phyloP scores from a whole-genome alignment of 306 rosid species.

The Macrotyloma uniflorum region DNA sequence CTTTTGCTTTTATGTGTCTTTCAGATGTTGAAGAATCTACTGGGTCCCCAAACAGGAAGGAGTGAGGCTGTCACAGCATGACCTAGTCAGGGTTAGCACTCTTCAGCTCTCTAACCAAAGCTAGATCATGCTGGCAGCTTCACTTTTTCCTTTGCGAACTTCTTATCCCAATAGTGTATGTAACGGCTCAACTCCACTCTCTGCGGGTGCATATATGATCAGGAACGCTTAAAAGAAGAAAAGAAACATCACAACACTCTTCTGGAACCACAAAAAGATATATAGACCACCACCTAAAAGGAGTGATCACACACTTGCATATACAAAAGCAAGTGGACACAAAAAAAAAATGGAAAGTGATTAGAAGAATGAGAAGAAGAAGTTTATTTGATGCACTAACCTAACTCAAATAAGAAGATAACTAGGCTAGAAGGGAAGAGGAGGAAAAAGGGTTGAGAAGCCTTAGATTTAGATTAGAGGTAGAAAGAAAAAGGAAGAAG shows the following conservation, averaged over 20 bases:
- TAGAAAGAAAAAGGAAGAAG: background rate
- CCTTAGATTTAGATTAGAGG: background rate
- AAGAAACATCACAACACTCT: background rate
- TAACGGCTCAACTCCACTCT: constrained; percentile 28
- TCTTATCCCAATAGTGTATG: background rate
- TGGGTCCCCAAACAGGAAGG: constrained; percentile 77
- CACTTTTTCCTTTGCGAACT: constrained; percentile 84
- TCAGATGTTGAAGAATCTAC: constrained; percentile 11
- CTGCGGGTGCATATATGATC: constrained; percentile 20
- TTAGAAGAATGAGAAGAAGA: background rate
- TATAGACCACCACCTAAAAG: background rate
- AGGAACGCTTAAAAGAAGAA: background rate
- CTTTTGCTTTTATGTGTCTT: constrained; percentile 34
- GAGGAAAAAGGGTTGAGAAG: background rate
- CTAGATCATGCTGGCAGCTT: constrained; percentile 99
- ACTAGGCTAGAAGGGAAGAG: background rate
- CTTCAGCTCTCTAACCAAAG: constrained; percentile 48
- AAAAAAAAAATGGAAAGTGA: background rate
- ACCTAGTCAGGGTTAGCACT: constrained; percentile 79
- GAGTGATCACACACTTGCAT: background rate
- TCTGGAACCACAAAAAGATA: background rate
- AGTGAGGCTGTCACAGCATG: constrained; percentile 99
- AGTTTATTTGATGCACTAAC: background rate
- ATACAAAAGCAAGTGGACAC: background rate
- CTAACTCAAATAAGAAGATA: background rate